Base-by-base conservation (phyloP, 192 early-diverging fungal species). In the Entomortierella parvispora region DNA sequence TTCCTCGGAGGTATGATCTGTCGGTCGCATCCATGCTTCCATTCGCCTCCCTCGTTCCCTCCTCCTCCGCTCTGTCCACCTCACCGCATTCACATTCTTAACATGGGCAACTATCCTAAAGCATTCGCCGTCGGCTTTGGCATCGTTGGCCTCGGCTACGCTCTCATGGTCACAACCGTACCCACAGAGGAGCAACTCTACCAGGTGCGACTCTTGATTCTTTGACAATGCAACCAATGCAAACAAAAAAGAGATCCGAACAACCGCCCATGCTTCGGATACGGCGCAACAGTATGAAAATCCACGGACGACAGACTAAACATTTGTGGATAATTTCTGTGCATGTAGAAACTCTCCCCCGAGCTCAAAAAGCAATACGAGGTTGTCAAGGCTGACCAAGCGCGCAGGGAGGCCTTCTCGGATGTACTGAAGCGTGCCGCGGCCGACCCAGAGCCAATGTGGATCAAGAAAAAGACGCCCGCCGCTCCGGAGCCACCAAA, bases 81-180 rank as follows among this genome's bases (percentile, higher is more conserved):
- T 26, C 23, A 15, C 11, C 26, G 2, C 58, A 45, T 14, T 22
- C 12, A n/a, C 32, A 26, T 14, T 32, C 53, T 49, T 54, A 75
- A 48, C 55, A 85, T 85, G 83, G 66, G 65, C 18, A 85, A 74
- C 46, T 72, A 71, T 52, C 46, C 82, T 64, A 86, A 83, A 51
- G 78, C 76, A 44, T 55, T 86, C 53, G 70, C 69, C 20, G 77
- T 67, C 40, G 82, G 69, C 22, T 72, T 71, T 20, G 75, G 69
- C 20, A 86, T 86, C 47, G 71, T 86, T 49, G 81, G 75, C 34
- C 46, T 66, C 20, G 85, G 79, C 1, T 82, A 82, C 54, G 81
- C 67, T 18, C 61, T 86, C 22, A 84, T 86, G 85, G 55, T 80
- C 37, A 78, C 82, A 9, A 86, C 85, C 0, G 85, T 86, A 3